A percentile compares a stretch with the other conserved stretches of the same genome.
phyloP scores from a whole-genome alignment of 2,329 filamentous ascomycete species.

The Parascedosporium putredinis region DNA sequence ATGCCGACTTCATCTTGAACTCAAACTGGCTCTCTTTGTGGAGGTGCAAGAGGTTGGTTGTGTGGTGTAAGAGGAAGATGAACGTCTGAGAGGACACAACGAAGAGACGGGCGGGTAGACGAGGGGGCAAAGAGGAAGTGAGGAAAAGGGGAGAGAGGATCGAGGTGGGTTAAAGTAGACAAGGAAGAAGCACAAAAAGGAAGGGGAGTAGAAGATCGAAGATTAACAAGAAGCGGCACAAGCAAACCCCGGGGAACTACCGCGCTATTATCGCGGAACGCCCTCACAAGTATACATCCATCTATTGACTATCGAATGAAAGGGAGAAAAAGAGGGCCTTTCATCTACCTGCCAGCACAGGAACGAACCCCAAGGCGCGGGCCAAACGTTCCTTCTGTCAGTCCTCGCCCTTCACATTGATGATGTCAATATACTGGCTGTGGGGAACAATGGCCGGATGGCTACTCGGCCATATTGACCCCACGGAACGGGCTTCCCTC shows the following conservation, averaged over 20 bases:
- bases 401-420: background rate
- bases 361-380: background rate
- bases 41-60: background rate
- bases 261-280: background rate
- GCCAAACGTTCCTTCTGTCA: background rate
- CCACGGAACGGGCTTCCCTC: background rate
- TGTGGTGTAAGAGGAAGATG: no score
- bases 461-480: constrained; percentile 1
- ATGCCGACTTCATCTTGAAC: constrained; percentile 7
- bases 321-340: background rate
- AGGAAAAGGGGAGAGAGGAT: background rate
- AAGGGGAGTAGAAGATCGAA: background rate
- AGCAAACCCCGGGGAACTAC: background rate
- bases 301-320: background rate
- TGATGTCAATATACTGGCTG: constrained; percentile 7
- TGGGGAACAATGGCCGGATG: constrained; percentile 1
- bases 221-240: background rate
- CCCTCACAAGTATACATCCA: no score
- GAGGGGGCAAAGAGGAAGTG: background rate
- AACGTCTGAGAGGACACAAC: background rate
- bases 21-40: no score
- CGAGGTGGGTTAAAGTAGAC: background rate
- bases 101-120: background rate
- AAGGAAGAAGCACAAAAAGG: background rate
- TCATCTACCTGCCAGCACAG: background rate